phyloP scores from a whole-genome alignment of 495 filamentous ascomycete genomes.

The Stereocaulon alpinum region DNA sequence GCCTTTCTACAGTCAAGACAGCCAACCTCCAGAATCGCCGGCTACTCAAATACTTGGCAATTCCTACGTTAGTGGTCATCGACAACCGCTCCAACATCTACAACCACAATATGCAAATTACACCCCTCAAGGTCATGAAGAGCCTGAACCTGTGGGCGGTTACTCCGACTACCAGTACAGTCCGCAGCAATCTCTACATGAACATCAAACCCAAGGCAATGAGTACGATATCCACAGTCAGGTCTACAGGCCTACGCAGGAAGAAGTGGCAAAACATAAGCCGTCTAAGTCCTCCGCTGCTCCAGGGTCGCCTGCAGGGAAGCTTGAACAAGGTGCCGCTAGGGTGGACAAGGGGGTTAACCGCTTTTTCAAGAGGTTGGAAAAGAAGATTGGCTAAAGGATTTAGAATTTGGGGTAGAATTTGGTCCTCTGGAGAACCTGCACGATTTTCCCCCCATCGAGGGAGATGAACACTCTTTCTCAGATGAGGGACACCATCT shows the following conservation, averaged over 20 bases:
- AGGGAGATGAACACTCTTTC: too few species aligned
- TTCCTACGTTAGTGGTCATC: constrained; percentile 19
- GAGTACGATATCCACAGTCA: constrained; percentile 68
- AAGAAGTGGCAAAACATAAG: constrained; percentile 44
- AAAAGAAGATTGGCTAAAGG: constrained; percentile 61
- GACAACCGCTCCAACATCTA: constrained; percentile 24
- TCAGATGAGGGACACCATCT: too few species aligned
- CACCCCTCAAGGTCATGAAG: constrained; percentile 22
- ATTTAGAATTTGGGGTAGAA: not conserved
- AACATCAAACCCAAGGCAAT: constrained; percentile 24
- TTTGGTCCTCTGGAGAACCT: not conserved
- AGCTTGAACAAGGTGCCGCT: constrained; percentile 57
- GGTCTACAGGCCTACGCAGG: constrained; percentile 64
- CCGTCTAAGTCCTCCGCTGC: constrained; percentile 40
- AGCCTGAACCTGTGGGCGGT: constrained; percentile 31
- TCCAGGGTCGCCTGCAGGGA: constrained; percentile 38
- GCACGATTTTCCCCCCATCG: too few species aligned
- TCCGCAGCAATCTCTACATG: constrained; percentile 30
- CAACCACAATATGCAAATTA: constrained; percentile 28
- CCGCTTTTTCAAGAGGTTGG: constrained; percentile 76
- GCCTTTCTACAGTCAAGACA: constrained; percentile 30
- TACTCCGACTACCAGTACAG: constrained; percentile 51
- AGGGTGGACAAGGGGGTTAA: constrained; percentile 68
- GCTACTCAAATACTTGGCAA: constrained; percentile 21
- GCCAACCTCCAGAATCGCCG: constrained; percentile 19